phyloP scores from a whole-genome alignment of 2,329 filamentous ascomycete genomes.

The Alternaria ventricosa region DNA sequence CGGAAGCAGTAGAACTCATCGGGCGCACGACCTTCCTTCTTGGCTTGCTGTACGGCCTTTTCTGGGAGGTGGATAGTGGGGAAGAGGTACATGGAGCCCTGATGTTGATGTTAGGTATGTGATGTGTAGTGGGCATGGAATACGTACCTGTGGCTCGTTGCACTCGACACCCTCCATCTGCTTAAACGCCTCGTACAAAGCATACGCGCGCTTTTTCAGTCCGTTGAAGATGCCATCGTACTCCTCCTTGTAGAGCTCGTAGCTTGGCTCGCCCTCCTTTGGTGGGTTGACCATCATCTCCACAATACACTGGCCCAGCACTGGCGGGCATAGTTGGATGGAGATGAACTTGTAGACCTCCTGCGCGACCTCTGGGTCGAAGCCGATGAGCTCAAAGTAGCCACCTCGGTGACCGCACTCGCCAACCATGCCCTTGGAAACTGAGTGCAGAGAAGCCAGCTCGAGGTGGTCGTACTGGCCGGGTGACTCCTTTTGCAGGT shows the following conservation, averaged over 20 bases:
- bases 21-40: conserved; percentile 72
- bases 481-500: conserved; percentile 72
- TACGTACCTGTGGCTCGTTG: conserved; percentile 72
- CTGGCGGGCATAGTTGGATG: conserved; percentile 94
- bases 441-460: conserved; percentile 88
- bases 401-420: conserved; percentile 98
- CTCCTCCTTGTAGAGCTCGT: conserved; percentile 82
- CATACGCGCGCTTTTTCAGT: conserved; percentile 78
- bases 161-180: conserved; percentile 97
- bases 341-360: conserved; percentile 99
- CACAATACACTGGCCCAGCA: conserved; percentile 93
- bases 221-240: conserved; percentile 83
- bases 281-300: conserved; percentile 99
- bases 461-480: conserved; percentile 85
- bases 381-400: conserved; percentile 95
- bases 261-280: conserved; percentile 79
- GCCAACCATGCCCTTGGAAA: conserved; percentile 98
- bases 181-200: conserved; percentile 87
- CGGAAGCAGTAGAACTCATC: conserved; percentile 96
- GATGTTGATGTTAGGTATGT: not conserved
- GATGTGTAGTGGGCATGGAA: not conserved
- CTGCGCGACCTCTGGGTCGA: conserved; percentile 82
- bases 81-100: conserved; percentile 98
- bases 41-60: conserved; percentile 78
- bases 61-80: conserved; percentile 83